Percentiles rank a stretch among this genome's conserved stretches.
phyloP scores from a whole-genome alignment of 2,329 filamentous ascomycete genomes.

The Lomentospora prolificans region DNA sequence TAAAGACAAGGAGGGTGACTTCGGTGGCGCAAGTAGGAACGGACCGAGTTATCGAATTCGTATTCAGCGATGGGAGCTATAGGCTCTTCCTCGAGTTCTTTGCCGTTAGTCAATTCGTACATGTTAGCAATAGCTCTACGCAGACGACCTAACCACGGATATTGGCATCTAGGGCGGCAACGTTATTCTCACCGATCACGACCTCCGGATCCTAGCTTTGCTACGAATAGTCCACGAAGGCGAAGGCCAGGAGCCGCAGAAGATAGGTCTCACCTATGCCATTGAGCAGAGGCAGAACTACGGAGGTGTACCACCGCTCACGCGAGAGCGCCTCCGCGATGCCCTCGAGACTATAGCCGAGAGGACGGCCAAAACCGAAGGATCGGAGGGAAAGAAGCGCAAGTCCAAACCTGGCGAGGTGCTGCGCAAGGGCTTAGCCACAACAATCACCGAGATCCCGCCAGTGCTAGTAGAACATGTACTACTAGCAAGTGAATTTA shows the following conservation, averaged over 20 bases:
- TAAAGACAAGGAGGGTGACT: constrained; percentile 80
- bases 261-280: constrained; percentile 68
- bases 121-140: constrained; percentile 7
- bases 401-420: constrained; percentile 67
- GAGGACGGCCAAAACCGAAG: constrained; percentile 25
- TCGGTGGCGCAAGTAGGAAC: constrained; percentile 78
- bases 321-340: constrained; percentile 58
- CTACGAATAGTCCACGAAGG: constrained; percentile 72
- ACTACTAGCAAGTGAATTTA: constrained; percentile 59
- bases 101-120: constrained; percentile 35
- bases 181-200: constrained; percentile 79
- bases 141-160: constrained; percentile 1
- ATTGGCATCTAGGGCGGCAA: constrained; percentile 56
- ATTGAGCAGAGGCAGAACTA: constrained; percentile 79
- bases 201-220: constrained; percentile 72
- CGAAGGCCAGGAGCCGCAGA: constrained; percentile 73
- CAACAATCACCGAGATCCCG: constrained; percentile 79
- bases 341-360: constrained; percentile 59
- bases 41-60: constrained; percentile 83
- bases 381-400: constrained; percentile 46
- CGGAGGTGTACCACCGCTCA: constrained; percentile 62
- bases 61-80: constrained; percentile 87
- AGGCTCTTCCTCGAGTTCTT: constrained; percentile 91
- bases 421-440: constrained; percentile 68
- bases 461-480: constrained; percentile 83